Evolutionary conservation across 192 early-diverging fungal species (phyloP).

Genomic region (Kickxella alabastrina): DNA sequence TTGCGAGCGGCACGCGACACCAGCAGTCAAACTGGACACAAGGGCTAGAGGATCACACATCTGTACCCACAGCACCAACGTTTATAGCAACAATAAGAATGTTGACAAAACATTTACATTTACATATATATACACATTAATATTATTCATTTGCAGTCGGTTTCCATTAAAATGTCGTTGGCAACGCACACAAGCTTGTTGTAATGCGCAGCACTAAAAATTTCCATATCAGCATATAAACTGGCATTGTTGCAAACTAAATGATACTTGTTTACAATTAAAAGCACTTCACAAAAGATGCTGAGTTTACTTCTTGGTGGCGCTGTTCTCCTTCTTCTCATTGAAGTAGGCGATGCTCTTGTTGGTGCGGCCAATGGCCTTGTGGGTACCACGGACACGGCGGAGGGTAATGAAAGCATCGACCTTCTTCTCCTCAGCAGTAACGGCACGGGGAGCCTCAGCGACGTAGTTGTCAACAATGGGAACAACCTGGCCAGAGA

Average conservation of each 20-base stretch:
- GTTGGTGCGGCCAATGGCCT: conserved; percentile 15
- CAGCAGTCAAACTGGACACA: too few relatives aligned
- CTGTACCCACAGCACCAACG: too few relatives aligned
- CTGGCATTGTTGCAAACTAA: too few relatives aligned
- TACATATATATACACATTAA: too few relatives aligned
- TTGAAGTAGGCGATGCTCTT: conserved; percentile 35
- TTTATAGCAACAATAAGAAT: too few relatives aligned
- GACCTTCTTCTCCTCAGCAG: conserved; percentile 56
- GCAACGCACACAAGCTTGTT: too few relatives aligned
- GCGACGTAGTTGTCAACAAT: conserved; percentile 12
- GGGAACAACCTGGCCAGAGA: conserved; percentile 36
- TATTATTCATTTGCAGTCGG: too few relatives aligned
- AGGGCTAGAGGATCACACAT: too few relatives aligned
- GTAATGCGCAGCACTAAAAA: too few relatives aligned
- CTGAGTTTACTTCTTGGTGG: conserved; percentile 45
- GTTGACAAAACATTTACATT: too few relatives aligned
- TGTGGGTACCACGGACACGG: conserved; percentile 38
- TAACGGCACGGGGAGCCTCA: conserved; percentile 53
- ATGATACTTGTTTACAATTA: not conserved
- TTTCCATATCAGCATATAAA: too few relatives aligned
- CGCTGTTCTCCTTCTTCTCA: conserved; percentile 49
- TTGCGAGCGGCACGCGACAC: conserved; percentile 6
- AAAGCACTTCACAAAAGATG: conserved; percentile 1
- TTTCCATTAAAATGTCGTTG: too few relatives aligned
- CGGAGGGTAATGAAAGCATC: conserved; percentile 49